These are phyloP conservation scores for Verbascum thapsus DNA, from an alignment of 257 asterid species.

Conservation along the genomic window DNA sequence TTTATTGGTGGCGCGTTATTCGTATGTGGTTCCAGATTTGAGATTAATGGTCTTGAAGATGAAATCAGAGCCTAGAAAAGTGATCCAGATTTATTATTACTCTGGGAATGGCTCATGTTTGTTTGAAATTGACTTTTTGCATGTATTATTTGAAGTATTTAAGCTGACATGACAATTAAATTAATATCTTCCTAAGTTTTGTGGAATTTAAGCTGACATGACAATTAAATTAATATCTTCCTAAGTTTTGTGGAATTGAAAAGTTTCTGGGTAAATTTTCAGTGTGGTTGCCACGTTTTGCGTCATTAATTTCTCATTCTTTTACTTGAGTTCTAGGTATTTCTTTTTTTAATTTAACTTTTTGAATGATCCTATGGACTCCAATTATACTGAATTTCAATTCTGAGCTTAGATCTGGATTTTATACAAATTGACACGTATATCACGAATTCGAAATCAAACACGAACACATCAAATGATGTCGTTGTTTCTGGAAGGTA, in stretches of 20 bases:
- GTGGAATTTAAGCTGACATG: constrained; percentile 24
- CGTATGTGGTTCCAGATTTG: constrained; percentile 19
- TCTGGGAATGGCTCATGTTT: constrained; percentile 41
- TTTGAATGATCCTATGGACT: background rate
- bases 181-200: constrained; percentile 20
- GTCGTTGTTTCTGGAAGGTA: no score
- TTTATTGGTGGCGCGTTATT: constrained; percentile 24
- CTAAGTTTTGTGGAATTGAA: constrained; percentile 24
- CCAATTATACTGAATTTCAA: background rate
- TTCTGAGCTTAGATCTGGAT: background rate
- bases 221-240: constrained; percentile 20
- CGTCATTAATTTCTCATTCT: background rate
- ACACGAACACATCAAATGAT: no score
- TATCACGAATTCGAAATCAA: no score
- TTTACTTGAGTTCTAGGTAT: background rate
- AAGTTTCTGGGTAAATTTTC: background rate
- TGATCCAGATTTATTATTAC: constrained; percentile 41
- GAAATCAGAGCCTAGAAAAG: constrained; percentile 31
- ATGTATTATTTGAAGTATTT: constrained; percentile 30
- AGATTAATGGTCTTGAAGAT: constrained; percentile 14
- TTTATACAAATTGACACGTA: background rate
- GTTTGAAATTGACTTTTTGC: constrained; percentile 21
- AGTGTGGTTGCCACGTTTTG: background rate
- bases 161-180: constrained; percentile 15
- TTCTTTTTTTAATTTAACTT: no score